Percentiles rank a stretch among this genome's conserved stretches.
Conservation (phyloP, 768 basidiomycete genomes). For the Boletus rubropictus region DNA sequence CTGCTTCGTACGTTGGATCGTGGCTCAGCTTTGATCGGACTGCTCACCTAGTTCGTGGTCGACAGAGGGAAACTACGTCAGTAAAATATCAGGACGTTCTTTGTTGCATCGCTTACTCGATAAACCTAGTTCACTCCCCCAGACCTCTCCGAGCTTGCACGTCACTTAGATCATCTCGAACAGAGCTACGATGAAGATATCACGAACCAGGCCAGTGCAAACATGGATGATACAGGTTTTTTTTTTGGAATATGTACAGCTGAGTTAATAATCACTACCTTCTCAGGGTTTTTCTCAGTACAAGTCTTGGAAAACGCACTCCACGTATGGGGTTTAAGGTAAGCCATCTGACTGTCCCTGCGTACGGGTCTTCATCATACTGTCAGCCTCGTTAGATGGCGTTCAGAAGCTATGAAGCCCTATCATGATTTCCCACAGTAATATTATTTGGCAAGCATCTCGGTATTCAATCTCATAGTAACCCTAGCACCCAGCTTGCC, state of each 20-base stretch:
- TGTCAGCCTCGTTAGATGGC: constrained; percentile 69
- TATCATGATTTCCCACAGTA: constrained; percentile 78
- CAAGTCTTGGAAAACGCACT: constrained; percentile 84
- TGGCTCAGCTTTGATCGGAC: constrained; percentile 41
- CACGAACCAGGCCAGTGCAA: constrained; percentile 47
- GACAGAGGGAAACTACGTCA: constrained; percentile 45
- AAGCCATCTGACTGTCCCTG: constrained; percentile 15
- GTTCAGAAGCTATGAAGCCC: constrained; percentile 72
- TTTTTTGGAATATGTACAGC: not conserved
- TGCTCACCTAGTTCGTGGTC: constrained; percentile 14
- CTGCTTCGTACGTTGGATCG: constrained; percentile 54
- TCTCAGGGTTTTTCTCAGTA: constrained; percentile 81
- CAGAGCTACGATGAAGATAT: constrained; percentile 48
- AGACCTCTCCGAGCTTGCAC: constrained; percentile 72
- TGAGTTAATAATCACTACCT: not conserved
- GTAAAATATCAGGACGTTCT: constrained; percentile 17
- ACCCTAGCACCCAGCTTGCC: constrained; percentile 65
- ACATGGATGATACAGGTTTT: constrained; percentile 89
- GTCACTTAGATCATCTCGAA: constrained; percentile 63
- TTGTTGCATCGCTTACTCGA: constrained; percentile 8
- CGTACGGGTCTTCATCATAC: constrained; percentile 4
- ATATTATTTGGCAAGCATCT: constrained; percentile 16
- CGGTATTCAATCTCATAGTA: constrained; percentile 5
- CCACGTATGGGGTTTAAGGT: constrained; percentile 81
- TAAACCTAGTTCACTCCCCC: constrained; percentile 63